Conservation (phyloP, 169 alveolate genomes). For the Besnoitia besnoiti region DNA sequence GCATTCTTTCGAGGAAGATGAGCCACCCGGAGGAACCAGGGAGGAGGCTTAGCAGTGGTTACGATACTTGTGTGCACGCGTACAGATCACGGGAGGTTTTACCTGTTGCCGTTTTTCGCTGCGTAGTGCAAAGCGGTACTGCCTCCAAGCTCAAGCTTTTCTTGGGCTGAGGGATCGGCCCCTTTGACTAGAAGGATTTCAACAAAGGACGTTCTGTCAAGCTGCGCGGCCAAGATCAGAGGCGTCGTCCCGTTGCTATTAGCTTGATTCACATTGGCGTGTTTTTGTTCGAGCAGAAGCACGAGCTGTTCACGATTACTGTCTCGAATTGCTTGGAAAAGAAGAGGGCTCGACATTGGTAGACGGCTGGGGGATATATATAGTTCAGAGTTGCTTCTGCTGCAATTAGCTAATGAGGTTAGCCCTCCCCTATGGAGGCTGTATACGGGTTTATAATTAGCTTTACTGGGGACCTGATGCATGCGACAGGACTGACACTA, state of each 20-base stretch:
- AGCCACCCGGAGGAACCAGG: too few relatives aligned
- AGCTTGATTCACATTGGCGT: conserved; percentile 39
- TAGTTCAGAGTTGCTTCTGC: too few relatives aligned
- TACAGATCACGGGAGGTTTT: too few relatives aligned
- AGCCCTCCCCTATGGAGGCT: too few relatives aligned
- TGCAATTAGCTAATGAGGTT: too few relatives aligned
- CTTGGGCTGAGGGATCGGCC: conserved; percentile 52
- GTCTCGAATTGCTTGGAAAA: conserved; percentile 20
- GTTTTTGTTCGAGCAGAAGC: conserved; percentile 27
- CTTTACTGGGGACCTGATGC: too few relatives aligned
- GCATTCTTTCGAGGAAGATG: too few relatives aligned
- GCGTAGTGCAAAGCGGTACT: conserved; percentile 56
- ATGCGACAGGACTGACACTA: too few relatives aligned
- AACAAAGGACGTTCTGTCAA: conserved; percentile 31
- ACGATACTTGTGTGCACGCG: too few relatives aligned
- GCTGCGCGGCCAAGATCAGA: conserved; percentile 36
- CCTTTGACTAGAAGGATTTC: conserved; percentile 32
- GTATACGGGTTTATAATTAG: too few relatives aligned
- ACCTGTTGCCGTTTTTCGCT: conserved; percentile 50
- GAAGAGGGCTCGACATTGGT: conserved; percentile 22
- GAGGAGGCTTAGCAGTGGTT: too few relatives aligned
- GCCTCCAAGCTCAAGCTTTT: conserved; percentile 19
- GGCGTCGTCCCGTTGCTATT: conserved; percentile 50
- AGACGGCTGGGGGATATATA: not conserved
- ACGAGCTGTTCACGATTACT: conserved; percentile 33